These are phyloP conservation scores for Sphagnum contortum DNA, from an alignment of 225 moss, liverwort and hornwort species.

Conservation along the genomic window DNA sequence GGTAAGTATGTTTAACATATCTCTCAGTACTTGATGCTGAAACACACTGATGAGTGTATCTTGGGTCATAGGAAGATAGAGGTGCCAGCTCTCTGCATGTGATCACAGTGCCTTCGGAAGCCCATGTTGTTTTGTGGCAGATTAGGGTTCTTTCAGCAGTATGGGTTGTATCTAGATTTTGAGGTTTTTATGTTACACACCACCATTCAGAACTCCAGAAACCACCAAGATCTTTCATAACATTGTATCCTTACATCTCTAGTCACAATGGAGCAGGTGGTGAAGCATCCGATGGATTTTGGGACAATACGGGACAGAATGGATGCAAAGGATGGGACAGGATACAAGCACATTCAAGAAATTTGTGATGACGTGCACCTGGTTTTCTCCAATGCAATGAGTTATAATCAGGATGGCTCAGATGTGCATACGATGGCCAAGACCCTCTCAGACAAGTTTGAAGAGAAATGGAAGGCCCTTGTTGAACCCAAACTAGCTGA, in stretches of 20 bases:
- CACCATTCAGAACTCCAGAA: too few species aligned
- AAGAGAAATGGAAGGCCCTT: constrained; percentile 89
- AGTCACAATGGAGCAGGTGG: constrained; percentile 39
- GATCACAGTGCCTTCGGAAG: too few species aligned
- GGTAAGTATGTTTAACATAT: constrained; percentile 26
- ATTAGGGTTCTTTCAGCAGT: too few species aligned
- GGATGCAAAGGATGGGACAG: constrained; percentile 88
- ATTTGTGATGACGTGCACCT: constrained; percentile 75
- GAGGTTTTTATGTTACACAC: too few species aligned
- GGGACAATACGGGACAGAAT: constrained; percentile 85
- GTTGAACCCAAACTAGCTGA: constrained; percentile 79
- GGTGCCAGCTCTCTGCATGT: too few species aligned
- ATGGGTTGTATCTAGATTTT: too few species aligned
- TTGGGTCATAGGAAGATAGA: too few species aligned
- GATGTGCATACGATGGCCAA: constrained; percentile 92
- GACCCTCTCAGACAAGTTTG: constrained; percentile 86
- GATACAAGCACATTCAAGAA: constrained; percentile 91
- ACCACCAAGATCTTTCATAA: too few species aligned
- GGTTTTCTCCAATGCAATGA: constrained; percentile 90
- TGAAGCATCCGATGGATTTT: constrained; percentile 93
- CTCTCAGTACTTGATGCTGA: not conserved
- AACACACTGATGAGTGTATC: too few species aligned
- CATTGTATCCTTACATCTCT: too few species aligned
- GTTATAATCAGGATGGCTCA: constrained; percentile 76
- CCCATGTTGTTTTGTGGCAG: too few species aligned